Evolutionary conservation across 2,329 filamentous ascomycete species (phyloP).

Genomic region (Clonostachys solani): DNA sequence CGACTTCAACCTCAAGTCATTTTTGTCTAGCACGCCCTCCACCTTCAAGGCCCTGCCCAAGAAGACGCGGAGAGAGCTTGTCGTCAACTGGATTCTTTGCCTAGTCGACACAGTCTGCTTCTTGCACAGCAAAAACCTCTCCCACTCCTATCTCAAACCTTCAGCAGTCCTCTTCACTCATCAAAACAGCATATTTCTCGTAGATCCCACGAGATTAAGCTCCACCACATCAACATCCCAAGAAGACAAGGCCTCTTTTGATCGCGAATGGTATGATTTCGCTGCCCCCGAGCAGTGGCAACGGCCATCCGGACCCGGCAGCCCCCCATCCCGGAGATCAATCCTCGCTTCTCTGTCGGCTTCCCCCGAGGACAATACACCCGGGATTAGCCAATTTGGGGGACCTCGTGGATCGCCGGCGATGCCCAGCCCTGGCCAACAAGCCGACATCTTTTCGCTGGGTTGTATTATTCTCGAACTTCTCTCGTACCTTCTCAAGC

Average conservation of each 20-base stretch:
- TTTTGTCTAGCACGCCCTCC: constrained; percentile 59
- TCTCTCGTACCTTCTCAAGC: constrained; percentile 64
- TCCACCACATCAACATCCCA: constrained; percentile 33
- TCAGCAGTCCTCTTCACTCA: constrained; percentile 65
- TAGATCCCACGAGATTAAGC: constrained; percentile 52
- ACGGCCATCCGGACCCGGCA: constrained; percentile 28
- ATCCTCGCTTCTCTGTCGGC: constrained; percentile 19
- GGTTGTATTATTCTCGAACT: constrained; percentile 72
- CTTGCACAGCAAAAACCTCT: constrained; percentile 59
- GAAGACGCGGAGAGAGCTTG: constrained; percentile 49
- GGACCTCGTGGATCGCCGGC: constrained; percentile 16
- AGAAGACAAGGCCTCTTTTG: constrained; percentile 46
- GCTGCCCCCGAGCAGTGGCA: constrained; percentile 64
- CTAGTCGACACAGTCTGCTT: constrained; percentile 64
- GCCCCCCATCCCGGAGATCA: constrained; percentile 22
- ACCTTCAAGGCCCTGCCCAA: constrained; percentile 60
- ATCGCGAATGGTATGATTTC: constrained; percentile 70
- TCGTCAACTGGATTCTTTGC: constrained; percentile 74
- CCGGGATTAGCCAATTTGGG: constrained; percentile 7
- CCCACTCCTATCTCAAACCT: constrained; percentile 66
- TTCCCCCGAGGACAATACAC: constrained; percentile 26
- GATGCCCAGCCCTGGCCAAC: constrained; percentile 31
- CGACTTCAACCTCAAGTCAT: constrained; percentile 63
- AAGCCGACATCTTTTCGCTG: constrained; percentile 69
- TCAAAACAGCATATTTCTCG: constrained; percentile 62